Evolutionary conservation across 2,329 filamentous ascomycete species (phyloP).

Genomic region (Colletotrichum cereale): DNA sequence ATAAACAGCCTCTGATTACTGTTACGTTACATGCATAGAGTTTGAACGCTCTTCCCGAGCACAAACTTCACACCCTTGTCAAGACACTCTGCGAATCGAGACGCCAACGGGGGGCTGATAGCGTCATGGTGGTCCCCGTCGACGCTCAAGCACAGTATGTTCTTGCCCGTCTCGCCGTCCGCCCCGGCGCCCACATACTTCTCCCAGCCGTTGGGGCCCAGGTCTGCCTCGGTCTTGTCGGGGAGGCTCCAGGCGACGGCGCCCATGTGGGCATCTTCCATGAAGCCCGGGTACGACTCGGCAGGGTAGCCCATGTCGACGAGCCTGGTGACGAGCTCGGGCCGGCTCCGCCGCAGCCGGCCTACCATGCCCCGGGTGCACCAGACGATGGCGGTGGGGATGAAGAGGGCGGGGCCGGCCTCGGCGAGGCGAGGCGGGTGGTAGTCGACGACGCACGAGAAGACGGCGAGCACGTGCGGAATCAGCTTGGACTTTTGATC

Average conservation of each 20-base stretch:
- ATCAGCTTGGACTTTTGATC: not conserved
- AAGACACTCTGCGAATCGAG: not conserved
- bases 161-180: not conserved
- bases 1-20: too few species aligned
- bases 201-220: constrained; percentile 3
- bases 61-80: constrained; percentile 16
- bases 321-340: not conserved
- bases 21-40: not conserved
- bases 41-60: not conserved
- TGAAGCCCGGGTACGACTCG: constrained; percentile 10
- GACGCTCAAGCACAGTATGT: constrained; percentile 2
- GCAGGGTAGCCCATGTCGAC: constrained; percentile 14
- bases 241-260: constrained; percentile 17
- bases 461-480: constrained; percentile 6
- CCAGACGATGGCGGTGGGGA: constrained; percentile 6
- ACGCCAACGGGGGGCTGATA: not conserved
- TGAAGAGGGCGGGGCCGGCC: not conserved
- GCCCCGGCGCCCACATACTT: constrained; percentile 5
- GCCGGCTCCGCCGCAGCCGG: not conserved
- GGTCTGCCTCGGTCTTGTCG: not conserved
- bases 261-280: constrained; percentile 15
- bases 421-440: not conserved
- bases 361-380: constrained; percentile 12
- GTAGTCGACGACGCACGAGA: not conserved
- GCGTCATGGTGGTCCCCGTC: constrained; percentile 15